Evolutionary conservation across 2,329 filamentous ascomycete species (phyloP).

Genomic region (Fusarium ramigenum): DNA sequence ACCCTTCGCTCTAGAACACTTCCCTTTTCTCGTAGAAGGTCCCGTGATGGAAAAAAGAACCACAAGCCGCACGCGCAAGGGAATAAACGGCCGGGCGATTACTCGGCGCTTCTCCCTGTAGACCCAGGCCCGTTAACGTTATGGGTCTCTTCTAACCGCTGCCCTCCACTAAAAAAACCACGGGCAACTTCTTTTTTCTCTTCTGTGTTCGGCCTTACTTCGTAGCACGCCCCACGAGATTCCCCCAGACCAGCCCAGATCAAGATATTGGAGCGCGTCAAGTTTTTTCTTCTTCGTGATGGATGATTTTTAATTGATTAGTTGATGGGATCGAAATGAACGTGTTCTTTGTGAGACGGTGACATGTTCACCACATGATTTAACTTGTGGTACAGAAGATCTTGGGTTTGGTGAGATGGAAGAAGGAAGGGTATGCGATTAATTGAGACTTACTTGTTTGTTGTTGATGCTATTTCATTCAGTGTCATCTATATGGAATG

Average conservation of each 20-base stretch:
- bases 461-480: background rate
- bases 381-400: background rate
- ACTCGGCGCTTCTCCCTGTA: constrained; percentile 49
- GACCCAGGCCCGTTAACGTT: constrained; percentile 32
- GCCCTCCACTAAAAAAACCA: constrained; percentile 14
- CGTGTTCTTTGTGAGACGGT: background rate
- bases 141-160: constrained; percentile 36
- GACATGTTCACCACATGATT: constrained; percentile 9
- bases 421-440: background rate
- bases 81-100: constrained; percentile 46
- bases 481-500: background rate
- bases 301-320: background rate
- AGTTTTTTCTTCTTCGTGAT: constrained; percentile 8
- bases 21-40: background rate
- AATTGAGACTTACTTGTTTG: background rate
- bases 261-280: constrained; percentile 38
- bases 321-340: background rate
- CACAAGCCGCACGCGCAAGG: background rate
- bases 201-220: constrained; percentile 45
- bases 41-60: background rate
- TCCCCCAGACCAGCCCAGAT: constrained; percentile 45
- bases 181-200: background rate
- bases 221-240: constrained; percentile 44
- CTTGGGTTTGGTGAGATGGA: background rate
- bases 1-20: constrained; percentile 12